Evolutionary conservation across 148 eudicot species (phyloP), one percentile per base, ranked within the genome.

Genomic region (Chenopodium quinoa): DNA sequence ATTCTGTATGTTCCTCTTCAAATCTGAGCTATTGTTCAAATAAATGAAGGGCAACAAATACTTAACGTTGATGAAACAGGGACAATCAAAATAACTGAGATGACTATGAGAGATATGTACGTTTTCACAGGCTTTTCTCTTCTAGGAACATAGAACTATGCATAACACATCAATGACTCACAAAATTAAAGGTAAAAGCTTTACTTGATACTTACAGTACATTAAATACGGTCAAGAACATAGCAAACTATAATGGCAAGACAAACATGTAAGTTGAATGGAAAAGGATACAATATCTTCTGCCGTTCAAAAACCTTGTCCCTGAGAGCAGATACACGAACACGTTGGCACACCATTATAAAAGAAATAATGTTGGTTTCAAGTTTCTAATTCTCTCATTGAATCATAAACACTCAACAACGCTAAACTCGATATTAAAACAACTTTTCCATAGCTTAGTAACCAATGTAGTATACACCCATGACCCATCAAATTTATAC

Each of bases 241-340:
- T 77, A 20, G 54, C 74, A n/a, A 78, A 22, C 63, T 14, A 50
- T 37, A 72, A 63, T 63, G 44, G 48, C 13, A 56, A 14, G 34
- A 73, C 17, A 27, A 9, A 75, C n/a, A 23, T 27, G 71, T 13
- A 60, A 70, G 4, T 4, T n/a, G 22, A 75, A 23, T 62, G 37
- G n/a, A 54, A 58, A 89, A 95, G 97, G 96, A 95, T 95, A 93
- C 96, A 89, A 93, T 48, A 86, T 90, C 91, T 95, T 92, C 84
- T 95, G 97, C 68, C 89, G 92, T 85, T 91, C 94, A 73, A 95
- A 92, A 76, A 93, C 84, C 88, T 95, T 95, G 86, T 95, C 98
- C 96, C 98, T 95, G 97, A 85, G 91, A 86, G 48, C n/a, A 80
- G 46, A 22, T n/a, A 27, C 68, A 70, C 1, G 23, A 60, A 76